A percentile compares a stretch with the other conserved stretches of the same genome.
These are phyloP conservation scores for Saitozyma sp. DNA, from an alignment of 768 basidiomycete species.

Conservation along the genomic window DNA sequence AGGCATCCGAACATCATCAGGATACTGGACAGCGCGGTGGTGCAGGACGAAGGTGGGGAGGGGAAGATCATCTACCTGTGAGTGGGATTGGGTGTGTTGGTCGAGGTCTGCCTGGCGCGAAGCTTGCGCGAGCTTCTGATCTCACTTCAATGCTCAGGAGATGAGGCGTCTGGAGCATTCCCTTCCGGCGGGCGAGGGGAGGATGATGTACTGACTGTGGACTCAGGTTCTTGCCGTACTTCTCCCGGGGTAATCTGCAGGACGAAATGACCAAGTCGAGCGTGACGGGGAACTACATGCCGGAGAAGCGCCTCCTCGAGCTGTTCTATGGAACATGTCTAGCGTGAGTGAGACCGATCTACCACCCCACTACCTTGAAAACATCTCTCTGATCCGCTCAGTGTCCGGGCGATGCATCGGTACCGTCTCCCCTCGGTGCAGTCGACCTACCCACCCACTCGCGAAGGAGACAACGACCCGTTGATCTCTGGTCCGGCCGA, in stretches of 20 bases:
- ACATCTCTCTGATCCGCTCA: conserved; percentile 2
- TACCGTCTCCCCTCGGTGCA: conserved; percentile 63
- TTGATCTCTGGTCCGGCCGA: conserved; percentile 64
- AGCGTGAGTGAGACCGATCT: conserved; percentile 56
- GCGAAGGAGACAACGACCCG: conserved; percentile 69
- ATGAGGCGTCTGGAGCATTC: neutral
- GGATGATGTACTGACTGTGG: conserved; percentile 8
- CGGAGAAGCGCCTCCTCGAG: conserved; percentile 82
- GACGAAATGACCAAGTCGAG: conserved; percentile 86
- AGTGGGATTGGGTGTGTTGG: conserved; percentile 11
- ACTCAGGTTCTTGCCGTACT: conserved; percentile 68
- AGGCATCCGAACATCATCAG: conserved; percentile 97
- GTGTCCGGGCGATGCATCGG: conserved; percentile 87
- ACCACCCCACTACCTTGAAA: too few relatives aligned
- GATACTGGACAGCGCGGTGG: conserved; percentile 89
- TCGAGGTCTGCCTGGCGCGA: neutral
- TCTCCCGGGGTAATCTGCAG: conserved; percentile 79
- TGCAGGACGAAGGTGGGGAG: conserved; percentile 88
- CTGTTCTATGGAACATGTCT: conserved; percentile 93
- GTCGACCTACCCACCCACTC: conserved; percentile 42
- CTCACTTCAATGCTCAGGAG: neutral
- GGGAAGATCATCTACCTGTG: conserved; percentile 88
- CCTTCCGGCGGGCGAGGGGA: neutral
- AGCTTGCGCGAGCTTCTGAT: neutral
- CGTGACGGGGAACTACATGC: conserved; percentile 75